phyloP scores from a whole-genome alignment of 1,139 yeast species.

The Taiozyma onychis region DNA sequence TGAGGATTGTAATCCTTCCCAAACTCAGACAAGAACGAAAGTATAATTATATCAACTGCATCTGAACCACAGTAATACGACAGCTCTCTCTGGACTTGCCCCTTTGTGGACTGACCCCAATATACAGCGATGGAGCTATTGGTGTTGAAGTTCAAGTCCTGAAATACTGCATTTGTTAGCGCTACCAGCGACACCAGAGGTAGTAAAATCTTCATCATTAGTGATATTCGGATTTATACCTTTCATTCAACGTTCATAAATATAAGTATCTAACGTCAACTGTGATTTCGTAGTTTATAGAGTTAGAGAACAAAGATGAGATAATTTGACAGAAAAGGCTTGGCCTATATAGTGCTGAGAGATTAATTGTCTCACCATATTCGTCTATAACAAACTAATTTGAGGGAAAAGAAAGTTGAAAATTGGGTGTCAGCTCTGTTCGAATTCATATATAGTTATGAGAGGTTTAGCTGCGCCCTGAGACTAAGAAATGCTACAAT shows the following conservation, averaged over 20 bases:
- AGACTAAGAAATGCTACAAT: neutral
- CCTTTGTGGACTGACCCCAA: conserved; percentile 77
- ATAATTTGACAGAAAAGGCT: neutral
- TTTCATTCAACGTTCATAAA: neutral
- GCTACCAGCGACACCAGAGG: neutral
- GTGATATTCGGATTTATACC: neutral
- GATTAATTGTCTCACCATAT: too few species aligned
- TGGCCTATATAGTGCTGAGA: too few species aligned
- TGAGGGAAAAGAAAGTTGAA: neutral
- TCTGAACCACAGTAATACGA: conserved; percentile 55
- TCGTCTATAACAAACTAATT: neutral
- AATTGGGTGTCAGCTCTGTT: too few species aligned
- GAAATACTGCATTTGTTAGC: neutral
- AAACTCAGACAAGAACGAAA: conserved; percentile 58
- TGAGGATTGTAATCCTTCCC: conserved; percentile 15
- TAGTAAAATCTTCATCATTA: neutral
- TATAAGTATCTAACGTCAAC: neutral
- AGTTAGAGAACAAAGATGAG: neutral
- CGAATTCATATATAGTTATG: too few species aligned
- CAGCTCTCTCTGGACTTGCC: conserved; percentile 41
- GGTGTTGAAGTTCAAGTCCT: neutral
- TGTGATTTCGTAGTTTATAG: neutral
- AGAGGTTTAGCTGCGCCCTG: too few species aligned
- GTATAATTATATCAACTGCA: conserved; percentile 53
- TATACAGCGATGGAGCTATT: conserved; percentile 48